Evolutionary conservation across 139 green algal species (phyloP).

Genomic region (Limnomonas spitsbergensis): DNA sequence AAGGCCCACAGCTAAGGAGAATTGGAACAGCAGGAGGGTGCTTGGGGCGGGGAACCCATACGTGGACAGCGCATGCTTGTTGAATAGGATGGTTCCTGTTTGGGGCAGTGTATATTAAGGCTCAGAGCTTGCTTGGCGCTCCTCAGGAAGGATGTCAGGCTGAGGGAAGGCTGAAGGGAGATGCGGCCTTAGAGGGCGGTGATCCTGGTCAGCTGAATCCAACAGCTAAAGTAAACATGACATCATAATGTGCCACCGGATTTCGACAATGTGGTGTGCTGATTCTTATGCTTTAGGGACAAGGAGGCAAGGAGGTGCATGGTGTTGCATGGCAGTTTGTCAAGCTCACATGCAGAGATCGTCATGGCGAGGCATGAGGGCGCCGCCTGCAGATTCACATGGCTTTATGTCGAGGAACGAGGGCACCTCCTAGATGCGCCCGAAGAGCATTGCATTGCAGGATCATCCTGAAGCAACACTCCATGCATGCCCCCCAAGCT

Average conservation of each 20-base stretch:
- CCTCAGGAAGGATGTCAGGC: neutral
- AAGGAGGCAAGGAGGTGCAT: neutral
- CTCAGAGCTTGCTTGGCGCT: neutral
- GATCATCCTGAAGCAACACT: neutral
- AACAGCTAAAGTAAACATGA: too few relatives aligned
- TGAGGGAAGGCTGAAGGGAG: neutral
- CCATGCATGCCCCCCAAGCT: neutral
- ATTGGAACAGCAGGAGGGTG: constrained; percentile 43
- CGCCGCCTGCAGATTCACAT: too few relatives aligned
- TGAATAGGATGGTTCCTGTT: constrained; percentile 45
- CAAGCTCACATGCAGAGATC: neutral
- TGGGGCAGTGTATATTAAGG: neutral
- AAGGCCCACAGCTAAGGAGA: constrained; percentile 26
- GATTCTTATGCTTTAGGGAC: too few relatives aligned
- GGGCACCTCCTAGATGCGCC: neutral
- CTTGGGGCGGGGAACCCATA: constrained; percentile 43
- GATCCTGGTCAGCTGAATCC: too few relatives aligned
- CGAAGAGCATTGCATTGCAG: neutral
- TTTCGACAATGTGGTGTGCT: too few relatives aligned
- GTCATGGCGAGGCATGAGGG: too few relatives aligned
- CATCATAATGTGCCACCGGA: neutral
- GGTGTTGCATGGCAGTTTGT: neutral
- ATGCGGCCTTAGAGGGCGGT: neutral
- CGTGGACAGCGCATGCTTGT: constrained; percentile 43
- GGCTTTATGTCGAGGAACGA: too few relatives aligned